Evolutionary conservation across 2,329 filamentous ascomycete genomes (phyloP).

Genomic region (Tolypocladium guangdongense): DNA sequence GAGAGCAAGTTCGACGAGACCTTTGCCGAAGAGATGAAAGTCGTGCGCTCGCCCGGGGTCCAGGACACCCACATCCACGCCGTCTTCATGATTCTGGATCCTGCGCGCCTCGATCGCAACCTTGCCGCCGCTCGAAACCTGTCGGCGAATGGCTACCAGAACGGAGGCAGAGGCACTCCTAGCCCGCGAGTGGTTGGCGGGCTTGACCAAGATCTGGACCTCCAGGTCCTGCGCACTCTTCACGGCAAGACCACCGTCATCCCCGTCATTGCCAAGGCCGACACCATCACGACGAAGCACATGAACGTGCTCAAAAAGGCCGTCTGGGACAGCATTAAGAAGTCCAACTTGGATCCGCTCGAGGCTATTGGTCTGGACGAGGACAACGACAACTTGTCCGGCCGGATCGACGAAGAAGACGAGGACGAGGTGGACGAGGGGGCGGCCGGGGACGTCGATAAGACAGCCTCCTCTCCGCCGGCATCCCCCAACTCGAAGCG

Average conservation of each 20-base stretch:
- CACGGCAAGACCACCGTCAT: slow-evolving; percentile 93
- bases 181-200: slow-evolving; percentile 40
- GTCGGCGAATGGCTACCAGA: slow-evolving; percentile 38
- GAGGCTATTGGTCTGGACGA: slow-evolving; percentile 78
- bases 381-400: slow-evolving; percentile 50
- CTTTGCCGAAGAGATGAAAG: slow-evolving; percentile 94
- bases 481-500: slow-evolving; percentile 31
- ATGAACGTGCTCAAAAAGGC: slow-evolving; percentile 87
- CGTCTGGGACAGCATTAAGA: slow-evolving; percentile 81
- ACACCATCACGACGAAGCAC: slow-evolving; percentile 90
- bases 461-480: slow-evolving; percentile 17
- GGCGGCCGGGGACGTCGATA: slow-evolving; percentile 16
- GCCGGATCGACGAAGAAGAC: slow-evolving; percentile 46
- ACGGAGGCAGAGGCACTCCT: slow-evolving; percentile 33
- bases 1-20: slow-evolving; percentile 99
- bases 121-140: slow-evolving; percentile 53
- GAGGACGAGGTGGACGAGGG: slow-evolving; percentile 39
- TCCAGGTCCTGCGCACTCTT: slow-evolving; percentile 79
- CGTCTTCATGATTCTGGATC: slow-evolving; percentile 86
- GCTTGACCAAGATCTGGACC: slow-evolving; percentile 78
- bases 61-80: slow-evolving; percentile 97
- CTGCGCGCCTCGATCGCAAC: slow-evolving; percentile 72
- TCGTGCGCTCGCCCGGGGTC: slow-evolving; percentile 81
- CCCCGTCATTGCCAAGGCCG: slow-evolving; percentile 90
- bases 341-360: slow-evolving; percentile 76